Conservation (phyloP, 495 filamentous ascomycete species). For the Pseudoneurospora amorphoporcata region DNA sequence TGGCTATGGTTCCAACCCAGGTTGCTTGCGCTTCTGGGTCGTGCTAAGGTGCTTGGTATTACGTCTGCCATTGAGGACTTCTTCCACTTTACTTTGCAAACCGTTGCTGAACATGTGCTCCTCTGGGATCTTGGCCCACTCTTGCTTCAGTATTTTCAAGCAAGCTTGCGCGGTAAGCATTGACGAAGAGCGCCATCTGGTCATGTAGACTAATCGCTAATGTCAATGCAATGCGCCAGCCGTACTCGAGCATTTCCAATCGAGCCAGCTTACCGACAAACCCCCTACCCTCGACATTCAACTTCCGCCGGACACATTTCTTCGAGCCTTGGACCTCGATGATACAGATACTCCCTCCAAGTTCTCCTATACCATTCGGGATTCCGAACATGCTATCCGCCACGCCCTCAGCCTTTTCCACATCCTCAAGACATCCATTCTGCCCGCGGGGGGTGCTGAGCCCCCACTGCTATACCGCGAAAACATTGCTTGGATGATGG, state of each 20-base stretch:
- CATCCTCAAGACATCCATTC: conserved; percentile 10
- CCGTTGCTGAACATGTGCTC: conserved; percentile 23
- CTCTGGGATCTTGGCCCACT: conserved; percentile 37
- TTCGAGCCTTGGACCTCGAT: conserved; percentile 5
- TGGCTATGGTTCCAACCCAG: conserved; percentile 71
- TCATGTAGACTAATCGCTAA: neutral
- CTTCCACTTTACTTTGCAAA: conserved; percentile 33
- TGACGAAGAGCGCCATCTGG: neutral
- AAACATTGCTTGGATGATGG: conserved; percentile 26
- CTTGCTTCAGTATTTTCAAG: conserved; percentile 34
- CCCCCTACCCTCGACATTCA: conserved; percentile 4
- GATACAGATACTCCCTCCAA: neutral
- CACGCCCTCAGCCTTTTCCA: conserved; percentile 15
- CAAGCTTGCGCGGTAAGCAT: conserved; percentile 28
- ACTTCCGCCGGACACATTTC: conserved; percentile 14
- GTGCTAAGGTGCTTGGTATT: conserved; percentile 29
- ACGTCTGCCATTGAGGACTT: conserved; percentile 39
- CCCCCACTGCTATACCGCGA: conserved; percentile 11
- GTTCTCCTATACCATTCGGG: conserved; percentile 9
- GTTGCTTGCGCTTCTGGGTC: conserved; percentile 47
- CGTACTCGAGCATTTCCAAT: conserved; percentile 11
- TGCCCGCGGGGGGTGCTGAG: neutral
- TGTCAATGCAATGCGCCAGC: conserved; percentile 4
- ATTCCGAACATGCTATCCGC: conserved; percentile 16
- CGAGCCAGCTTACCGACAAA: neutral